These are phyloP conservation scores for Dalechampia spathulata DNA, from an alignment of 441 rosid species.

Conservation along the genomic window DNA sequence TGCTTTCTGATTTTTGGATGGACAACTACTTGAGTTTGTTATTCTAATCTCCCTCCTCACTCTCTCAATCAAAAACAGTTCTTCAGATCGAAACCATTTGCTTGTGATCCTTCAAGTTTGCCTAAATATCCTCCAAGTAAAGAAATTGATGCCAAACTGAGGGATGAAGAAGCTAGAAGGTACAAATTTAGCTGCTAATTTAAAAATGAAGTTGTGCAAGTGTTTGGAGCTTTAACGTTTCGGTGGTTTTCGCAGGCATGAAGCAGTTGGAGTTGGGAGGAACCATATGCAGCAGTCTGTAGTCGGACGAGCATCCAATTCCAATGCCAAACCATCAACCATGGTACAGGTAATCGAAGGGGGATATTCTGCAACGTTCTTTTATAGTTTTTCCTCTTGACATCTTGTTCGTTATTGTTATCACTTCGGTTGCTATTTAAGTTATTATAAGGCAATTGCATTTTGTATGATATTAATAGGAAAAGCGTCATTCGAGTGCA, in stretches of 20 bases:
- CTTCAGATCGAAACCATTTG: slow-evolving; percentile 57
- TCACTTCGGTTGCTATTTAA: too few species aligned
- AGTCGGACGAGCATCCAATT: slow-evolving; percentile 21
- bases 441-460: background rate
- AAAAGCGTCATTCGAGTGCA: slow-evolving; percentile 28
- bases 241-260: slow-evolving; percentile 35
- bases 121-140: slow-evolving; percentile 92
- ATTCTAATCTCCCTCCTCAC: slow-evolving; percentile 1
- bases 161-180: slow-evolving; percentile 66
- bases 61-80: slow-evolving; percentile 31
- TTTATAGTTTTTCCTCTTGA: too few species aligned
- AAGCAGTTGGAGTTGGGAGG: slow-evolving; percentile 30
- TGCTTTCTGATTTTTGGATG: slow-evolving; percentile 4
- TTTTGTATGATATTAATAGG: slow-evolving; percentile 40
- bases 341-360: slow-evolving; percentile 62
- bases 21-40: background rate
- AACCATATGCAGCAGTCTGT: slow-evolving; percentile 36
- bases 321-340: slow-evolving; percentile 24
- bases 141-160: slow-evolving; percentile 73
- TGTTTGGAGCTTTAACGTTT: slow-evolving; percentile 14
- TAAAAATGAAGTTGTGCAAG: too few species aligned
- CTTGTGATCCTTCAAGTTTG: slow-evolving; percentile 72
- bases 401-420: too few species aligned
- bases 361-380: too few species aligned
- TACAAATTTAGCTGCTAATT: too few species aligned